Percentiles rank a stretch among this genome's conserved stretches.
phyloP scores from a whole-genome alignment of 306 rosid genomes.

The Morella rubra region DNA sequence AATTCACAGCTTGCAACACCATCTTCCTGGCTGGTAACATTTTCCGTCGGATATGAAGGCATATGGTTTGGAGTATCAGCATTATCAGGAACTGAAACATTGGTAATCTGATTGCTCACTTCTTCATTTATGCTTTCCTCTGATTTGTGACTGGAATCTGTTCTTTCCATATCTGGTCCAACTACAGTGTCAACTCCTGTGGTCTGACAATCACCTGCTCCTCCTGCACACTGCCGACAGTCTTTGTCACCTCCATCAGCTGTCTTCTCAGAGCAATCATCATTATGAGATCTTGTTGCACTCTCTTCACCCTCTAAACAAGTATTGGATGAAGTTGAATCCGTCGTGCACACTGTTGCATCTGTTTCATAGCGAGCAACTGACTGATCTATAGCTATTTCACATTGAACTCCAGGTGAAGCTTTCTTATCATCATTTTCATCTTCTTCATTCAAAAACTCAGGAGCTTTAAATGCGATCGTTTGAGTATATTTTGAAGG shows the following conservation, averaged over 20 bases:
- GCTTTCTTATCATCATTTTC: constrained; percentile 25
- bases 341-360: constrained; percentile 22
- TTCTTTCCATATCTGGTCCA: constrained; percentile 21
- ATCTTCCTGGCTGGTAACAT: constrained; percentile 26
- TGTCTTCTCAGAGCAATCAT: constrained; percentile 30
- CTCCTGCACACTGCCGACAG: constrained; percentile 12
- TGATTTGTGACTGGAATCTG: constrained; percentile 13
- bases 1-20: constrained; percentile 15
- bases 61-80: constrained; percentile 12
- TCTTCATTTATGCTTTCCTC: constrained; percentile 37
- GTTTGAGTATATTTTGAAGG: constrained; percentile 41
- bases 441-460: constrained; percentile 53
- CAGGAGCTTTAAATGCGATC: constrained; percentile 53
- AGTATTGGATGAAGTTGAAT: constrained; percentile 26
- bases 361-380: constrained; percentile 30
- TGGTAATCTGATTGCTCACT: constrained; percentile 19
- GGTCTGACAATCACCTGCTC: constrained; percentile 27
- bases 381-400: constrained; percentile 23
- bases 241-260: constrained; percentile 26
- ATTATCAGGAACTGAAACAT: constrained; percentile 20
- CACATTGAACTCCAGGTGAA: constrained; percentile 25
- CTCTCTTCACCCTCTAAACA: constrained; percentile 30
- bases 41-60: constrained; percentile 16
- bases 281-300: constrained; percentile 20
- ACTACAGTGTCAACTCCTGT: constrained; percentile 8